Base-by-base conservation (phyloP, 352 stramenopile genomes). In the Globisporangium splendens region DNA sequence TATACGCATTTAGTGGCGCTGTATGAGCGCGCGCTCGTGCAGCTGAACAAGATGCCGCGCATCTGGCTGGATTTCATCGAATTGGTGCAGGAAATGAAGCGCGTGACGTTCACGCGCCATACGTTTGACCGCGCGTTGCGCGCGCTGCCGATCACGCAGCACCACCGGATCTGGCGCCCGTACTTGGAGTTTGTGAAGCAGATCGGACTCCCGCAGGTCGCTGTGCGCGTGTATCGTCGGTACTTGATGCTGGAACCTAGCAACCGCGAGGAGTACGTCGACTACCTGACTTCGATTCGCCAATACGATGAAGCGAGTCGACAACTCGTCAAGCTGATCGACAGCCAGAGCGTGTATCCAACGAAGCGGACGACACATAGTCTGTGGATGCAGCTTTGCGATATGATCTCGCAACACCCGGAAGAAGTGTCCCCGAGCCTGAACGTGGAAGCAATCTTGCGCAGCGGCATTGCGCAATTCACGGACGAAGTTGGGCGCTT, bases 361-460 rank as follows among this genome's bases (percentile, higher is more conserved):
- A 74, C 51, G 8, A 56, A 75, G 28, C 81, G 92, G 28, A 94
- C 83, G 21, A 92, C 75, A 5, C 93, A 99, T 62, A 83, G 97
- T n/a, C 75, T 99, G 48, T 99, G 97, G 97, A 96, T 99, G 81
- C 72, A 94, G 56, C 92, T 99, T 18, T 98, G 95, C 46, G 89
- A 99, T 46, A 84, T 99, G 61, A 95, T 98, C 50, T 96, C 91
- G 20, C 87, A 93, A 54, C 93, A 99, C 79, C 96, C 97, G 1
- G 86, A 82, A 2, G 82, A 97, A 39, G 82, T 98, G n/a, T 70
- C 72, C 6, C 67, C 82, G 39, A 76, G 75, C 52, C 72, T 99
- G 24, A 79, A 99, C 72, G 97, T 99, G 56, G 96, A 99, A 49
- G 82, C 78, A 3, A 97, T 99, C 59, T 72, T 99, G 39, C 77